Base-by-base conservation (phyloP, 2,329 filamentous ascomycete species). In the Pleoardoris graminearum region DNA sequence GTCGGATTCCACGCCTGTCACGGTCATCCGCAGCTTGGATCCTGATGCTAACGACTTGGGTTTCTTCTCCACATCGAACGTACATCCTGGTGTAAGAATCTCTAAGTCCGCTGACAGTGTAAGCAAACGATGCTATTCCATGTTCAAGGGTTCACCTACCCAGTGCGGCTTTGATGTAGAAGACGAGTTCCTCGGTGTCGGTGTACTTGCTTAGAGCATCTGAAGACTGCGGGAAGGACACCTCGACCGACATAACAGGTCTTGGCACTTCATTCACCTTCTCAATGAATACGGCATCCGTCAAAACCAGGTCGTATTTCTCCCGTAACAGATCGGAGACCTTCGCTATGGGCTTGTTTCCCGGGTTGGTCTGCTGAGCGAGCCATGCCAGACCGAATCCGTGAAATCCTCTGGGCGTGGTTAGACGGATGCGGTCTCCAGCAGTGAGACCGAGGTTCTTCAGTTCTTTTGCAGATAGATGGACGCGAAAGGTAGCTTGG, bases 321-420 rank as follows among this genome's bases (percentile, higher is more conserved):
- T 89, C 86, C 57, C 89, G 87, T 48, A 95, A 84, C 5, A 84
- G 79, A 57, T 89, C 86, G 19, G 89, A 75, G 86, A 77, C 90
- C 84, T 78, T 92, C 21, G 69, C 71, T 41, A 74, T 69, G 3
- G 65, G 63, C 50, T 73, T 74, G 51, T 67, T 72, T 17, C 67
- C 68, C 17, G 67, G 57, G 25, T 75, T 76, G 2, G 72, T 72
- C 51, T 78, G 76, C 30, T 78, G 67, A 3, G 83, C 81, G 35
- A 79, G 75, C 85, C 85, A 88, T 10, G 82, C 84, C 61, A 88
- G 80, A n/a, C 82, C 85, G 46, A 79, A 78, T 41, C 79, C 82
- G n/a, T 73, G 70, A 10, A 67, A 57, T 19, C 74, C 77, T 42
- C 75, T 70, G 33, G 67, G 41, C 48, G 74, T 77, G 47, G 74